A percentile compares a stretch with the other conserved stretches of the same genome.
Conservation (phyloP, 108 stramenopile species). For the Cyclotella cryptica region DNA sequence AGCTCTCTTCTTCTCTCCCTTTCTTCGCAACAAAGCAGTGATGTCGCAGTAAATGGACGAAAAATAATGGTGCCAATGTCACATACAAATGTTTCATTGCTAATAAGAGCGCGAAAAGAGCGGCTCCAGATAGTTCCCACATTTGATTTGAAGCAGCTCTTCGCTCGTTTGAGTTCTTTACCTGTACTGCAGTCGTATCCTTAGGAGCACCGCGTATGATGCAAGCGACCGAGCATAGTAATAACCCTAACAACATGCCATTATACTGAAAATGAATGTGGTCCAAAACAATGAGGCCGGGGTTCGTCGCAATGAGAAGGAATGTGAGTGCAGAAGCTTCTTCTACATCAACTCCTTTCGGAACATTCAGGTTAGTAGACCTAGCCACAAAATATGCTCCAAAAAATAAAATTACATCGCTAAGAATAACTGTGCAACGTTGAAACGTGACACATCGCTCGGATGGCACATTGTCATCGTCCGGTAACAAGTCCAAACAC, state of each 20-base stretch:
- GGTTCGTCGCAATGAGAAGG: slow-evolving; percentile 68
- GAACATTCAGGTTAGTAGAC: slow-evolving; percentile 24
- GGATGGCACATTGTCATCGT: slow-evolving; percentile 55
- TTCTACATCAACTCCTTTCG: neutral
- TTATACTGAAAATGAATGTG: slow-evolving; percentile 98
- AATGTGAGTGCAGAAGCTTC: slow-evolving; percentile 45
- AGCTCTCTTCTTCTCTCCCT: no score
- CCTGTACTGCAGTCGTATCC: neutral
- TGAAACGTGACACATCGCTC: slow-evolving; percentile 75
- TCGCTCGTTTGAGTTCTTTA: neutral
- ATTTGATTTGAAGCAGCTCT: slow-evolving; percentile 2
- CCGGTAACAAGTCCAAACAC: slow-evolving; percentile 70
- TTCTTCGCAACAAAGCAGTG: slow-evolving; percentile 64
- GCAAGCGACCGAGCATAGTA: slow-evolving; percentile 77
- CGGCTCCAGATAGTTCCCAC: slow-evolving; percentile 66
- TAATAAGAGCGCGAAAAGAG: slow-evolving; percentile 78
- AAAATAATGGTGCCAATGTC: slow-evolving; percentile 88
- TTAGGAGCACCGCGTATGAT: slow-evolving; percentile 55
- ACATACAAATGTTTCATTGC: slow-evolving; percentile 95
- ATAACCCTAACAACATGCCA: slow-evolving; percentile 89
- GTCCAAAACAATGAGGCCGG: slow-evolving; percentile 92
- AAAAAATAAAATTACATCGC: slow-evolving; percentile 72
- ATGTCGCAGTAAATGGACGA: slow-evolving; percentile 74
- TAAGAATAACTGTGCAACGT: slow-evolving; percentile 79
- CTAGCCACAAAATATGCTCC: slow-evolving; percentile 68